Percentiles rank a stretch among this genome's conserved stretches.
phyloP scores from a whole-genome alignment of 306 rosid species.

The Senna tora region DNA sequence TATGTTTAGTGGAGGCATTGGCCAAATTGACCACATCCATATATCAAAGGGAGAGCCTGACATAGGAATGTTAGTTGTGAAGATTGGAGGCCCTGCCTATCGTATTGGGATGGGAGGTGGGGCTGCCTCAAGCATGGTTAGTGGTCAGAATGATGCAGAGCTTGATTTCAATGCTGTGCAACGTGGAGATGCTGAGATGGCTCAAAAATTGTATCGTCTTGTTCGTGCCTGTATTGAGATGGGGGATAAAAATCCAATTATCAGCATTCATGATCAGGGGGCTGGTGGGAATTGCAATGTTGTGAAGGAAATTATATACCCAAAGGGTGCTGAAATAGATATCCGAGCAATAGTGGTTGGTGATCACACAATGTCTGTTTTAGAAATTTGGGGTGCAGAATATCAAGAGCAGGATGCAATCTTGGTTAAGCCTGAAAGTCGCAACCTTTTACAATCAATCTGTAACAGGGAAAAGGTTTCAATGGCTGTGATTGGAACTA shows the following conservation, averaged over 20 bases:
- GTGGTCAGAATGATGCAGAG: conserved; percentile 94
- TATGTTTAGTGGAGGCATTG: conserved; percentile 94
- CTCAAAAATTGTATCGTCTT: conserved; percentile 87
- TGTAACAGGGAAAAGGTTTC: conserved; percentile 82
- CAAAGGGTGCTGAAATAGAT: conserved; percentile 81
- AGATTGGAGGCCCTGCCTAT: conserved; percentile 97
- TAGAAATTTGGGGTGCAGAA: conserved; percentile 98
- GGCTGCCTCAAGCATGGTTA: conserved; percentile 96
- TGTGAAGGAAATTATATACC: conserved; percentile 87
- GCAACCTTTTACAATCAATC: conserved; percentile 61
- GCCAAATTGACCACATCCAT: conserved; percentile 83
- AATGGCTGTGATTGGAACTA: conserved; percentile 90
- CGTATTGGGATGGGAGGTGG: conserved; percentile 99
- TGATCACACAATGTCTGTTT: conserved; percentile 86
- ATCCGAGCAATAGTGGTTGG: conserved; percentile 78
- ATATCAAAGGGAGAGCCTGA: conserved; percentile 86
- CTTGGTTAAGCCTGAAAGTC: conserved; percentile 83
- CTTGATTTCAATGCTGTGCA: conserved; percentile 97
- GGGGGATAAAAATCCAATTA: conserved; percentile 85
- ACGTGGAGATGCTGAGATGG: conserved; percentile 98
- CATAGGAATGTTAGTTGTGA: conserved; percentile 85
- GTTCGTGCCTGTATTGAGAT: conserved; percentile 94
- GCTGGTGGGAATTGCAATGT: conserved; percentile 97
- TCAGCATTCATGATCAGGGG: conserved; percentile 94
- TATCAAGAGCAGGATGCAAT: conserved; percentile 95